Base-by-base conservation (phyloP, 176 grass and related monocot species). In the Dendrocalamus sinicus region DNA sequence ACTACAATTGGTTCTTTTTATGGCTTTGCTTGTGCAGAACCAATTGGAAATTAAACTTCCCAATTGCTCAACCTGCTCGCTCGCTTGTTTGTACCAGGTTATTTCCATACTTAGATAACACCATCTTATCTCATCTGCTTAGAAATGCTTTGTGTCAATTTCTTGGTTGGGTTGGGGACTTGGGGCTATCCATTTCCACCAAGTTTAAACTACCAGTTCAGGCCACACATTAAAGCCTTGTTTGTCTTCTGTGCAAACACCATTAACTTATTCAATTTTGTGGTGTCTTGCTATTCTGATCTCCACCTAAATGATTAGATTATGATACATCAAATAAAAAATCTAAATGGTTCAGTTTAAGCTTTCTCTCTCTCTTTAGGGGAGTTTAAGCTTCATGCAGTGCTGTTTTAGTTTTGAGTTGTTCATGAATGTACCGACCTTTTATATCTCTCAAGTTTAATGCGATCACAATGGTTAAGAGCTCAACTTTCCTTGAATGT, bases 401-500 rank as follows among this genome's bases (percentile, higher is more conserved):
- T 67, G 20, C n/a, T 23, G 52, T 72, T 83, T 28, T 63, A 28
- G 61, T 63, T 67, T 86, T 70, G 13, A 50, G 40, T 76, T 41
- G 32, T 81, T 81, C 3, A 51, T 82, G 53, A 70, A 59, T 76
- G 79, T 16, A 53, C 39, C 26, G 13, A n/a, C 14, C 82, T 46
- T 83, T 7, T 12, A 12, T 70, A 20, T 70, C 75, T 73, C 17
- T 83, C 17, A 12, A 57, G 30, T 84, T 40, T n/a, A 83, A 22
- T 90, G 53, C 12, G n/a, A 57, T 46, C 53, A 47, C 43, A 46
- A 15, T 0, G 15, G 58, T 79, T 78, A 9, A 63, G 4, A 68
- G 66, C 65, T 85, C 55, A 68, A 75, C 54, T 86, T 73, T 87
- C 53, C 75, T 57, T 89, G 30, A 60, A 9, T 83, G 41, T 98